Conservation (phyloP, 306 rosid species). For the Lupinus albus region DNA sequence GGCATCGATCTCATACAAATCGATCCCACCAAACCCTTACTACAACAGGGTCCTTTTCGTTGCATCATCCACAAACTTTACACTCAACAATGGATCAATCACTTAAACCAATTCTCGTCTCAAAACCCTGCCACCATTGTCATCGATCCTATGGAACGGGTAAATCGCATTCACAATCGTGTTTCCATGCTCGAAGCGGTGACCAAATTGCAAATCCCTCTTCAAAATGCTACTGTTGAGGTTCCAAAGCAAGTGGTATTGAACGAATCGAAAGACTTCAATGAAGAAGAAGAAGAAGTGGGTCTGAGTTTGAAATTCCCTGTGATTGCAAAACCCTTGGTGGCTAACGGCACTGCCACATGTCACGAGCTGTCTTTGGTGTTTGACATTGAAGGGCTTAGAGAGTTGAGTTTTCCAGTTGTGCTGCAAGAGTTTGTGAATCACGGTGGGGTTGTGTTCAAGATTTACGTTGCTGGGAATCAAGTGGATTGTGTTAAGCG, state of each 20-base stretch:
- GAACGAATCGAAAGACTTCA: constrained; percentile 3
- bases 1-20: constrained; percentile 41
- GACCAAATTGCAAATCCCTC: neutral
- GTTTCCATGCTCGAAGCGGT: constrained; percentile 45
- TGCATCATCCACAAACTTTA: constrained; percentile 50
- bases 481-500: constrained; percentile 59
- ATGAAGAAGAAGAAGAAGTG: constrained; percentile 1
- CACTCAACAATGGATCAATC: constrained; percentile 37
- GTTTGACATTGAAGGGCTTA: constrained; percentile 46
- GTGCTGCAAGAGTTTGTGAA: constrained; percentile 71
- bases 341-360: constrained; percentile 31
- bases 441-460: constrained; percentile 75
- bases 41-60: constrained; percentile 45
- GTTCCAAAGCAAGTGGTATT: constrained; percentile 41
- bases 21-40: constrained; percentile 36
- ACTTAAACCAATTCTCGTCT: constrained; percentile 35
- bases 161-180: constrained; percentile 40
- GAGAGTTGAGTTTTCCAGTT: constrained; percentile 37
- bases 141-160: constrained; percentile 45
- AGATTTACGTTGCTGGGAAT: constrained; percentile 67
- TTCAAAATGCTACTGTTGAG: constrained; percentile 22
- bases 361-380: constrained; percentile 62
- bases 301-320: constrained; percentile 40
- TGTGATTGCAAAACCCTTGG: constrained; percentile 47
- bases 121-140: constrained; percentile 32